Conservation (phyloP, 2,329 filamentous ascomycete species). For the Fusarium sp. region DNA sequence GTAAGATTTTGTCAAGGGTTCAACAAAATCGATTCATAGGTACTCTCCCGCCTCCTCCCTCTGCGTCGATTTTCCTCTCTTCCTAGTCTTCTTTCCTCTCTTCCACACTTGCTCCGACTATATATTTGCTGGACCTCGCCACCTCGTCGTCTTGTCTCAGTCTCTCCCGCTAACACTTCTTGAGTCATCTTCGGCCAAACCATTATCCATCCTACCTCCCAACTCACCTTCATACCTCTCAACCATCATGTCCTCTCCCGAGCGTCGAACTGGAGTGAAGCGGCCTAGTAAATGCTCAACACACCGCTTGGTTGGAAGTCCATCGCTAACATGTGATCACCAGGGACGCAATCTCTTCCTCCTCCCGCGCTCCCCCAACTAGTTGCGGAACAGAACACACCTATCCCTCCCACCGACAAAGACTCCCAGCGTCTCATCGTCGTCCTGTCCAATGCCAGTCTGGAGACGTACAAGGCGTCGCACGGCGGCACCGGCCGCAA, state of each 20-base stretch:
- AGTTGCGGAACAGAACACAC: slow-evolving; percentile 89
- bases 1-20: slow-evolving; percentile 26
- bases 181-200: slow-evolving; percentile 16
- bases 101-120: neutral
- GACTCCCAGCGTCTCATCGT: slow-evolving; percentile 93
- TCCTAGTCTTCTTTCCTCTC: neutral
- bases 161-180: neutral
- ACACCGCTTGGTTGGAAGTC: slow-evolving; percentile 1
- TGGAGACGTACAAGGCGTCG: slow-evolving; percentile 96
- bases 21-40: slow-evolving; percentile 19
- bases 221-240: slow-evolving; percentile 6
- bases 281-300: slow-evolving; percentile 52
- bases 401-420: slow-evolving; percentile 88
- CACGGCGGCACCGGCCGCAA: slow-evolving; percentile 74
- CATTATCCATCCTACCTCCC: slow-evolving; percentile 12
- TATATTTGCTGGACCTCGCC: neutral
- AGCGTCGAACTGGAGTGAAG: slow-evolving; percentile 54
- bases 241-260: slow-evolving; percentile 52
- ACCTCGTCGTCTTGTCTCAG: neutral
- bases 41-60: slow-evolving; percentile 7
- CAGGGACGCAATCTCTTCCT: slow-evolving; percentile 93
- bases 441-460: slow-evolving; percentile 94
- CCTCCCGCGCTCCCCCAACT: slow-evolving; percentile 91
- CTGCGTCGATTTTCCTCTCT: slow-evolving; percentile 20
- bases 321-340: slow-evolving; percentile 38